Evolutionary conservation across 2,329 filamentous ascomycete genomes (phyloP).

Genomic region (Diaporthe capsici): DNA sequence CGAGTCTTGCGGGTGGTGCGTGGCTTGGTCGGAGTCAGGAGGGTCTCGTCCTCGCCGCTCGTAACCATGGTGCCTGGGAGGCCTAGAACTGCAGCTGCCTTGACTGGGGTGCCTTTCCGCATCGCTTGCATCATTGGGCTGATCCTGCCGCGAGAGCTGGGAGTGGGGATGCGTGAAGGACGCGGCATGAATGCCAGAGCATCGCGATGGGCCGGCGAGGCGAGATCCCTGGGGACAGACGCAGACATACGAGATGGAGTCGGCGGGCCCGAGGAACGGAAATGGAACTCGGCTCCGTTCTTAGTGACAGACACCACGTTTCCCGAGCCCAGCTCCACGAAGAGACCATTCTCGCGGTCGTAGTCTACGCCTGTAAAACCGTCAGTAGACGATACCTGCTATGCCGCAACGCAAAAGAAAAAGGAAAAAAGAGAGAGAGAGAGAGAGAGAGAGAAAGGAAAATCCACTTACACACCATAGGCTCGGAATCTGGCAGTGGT

Average conservation of each 20-base stretch:
- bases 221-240: not conserved
- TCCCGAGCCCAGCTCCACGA: conserved; percentile 39
- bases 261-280: conserved; percentile 2
- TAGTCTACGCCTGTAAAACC: conserved; percentile 22
- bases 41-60: not conserved
- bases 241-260: conserved; percentile 6
- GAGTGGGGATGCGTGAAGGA: conserved; percentile 34
- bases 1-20: not conserved
- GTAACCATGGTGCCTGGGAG: conserved; percentile 18
- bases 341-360: conserved; percentile 32
- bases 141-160: not conserved
- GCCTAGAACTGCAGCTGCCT: conserved; percentile 37
- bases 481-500: conserved; percentile 39
- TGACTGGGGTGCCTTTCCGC: conserved; percentile 35
- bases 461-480: conserved; percentile 36
- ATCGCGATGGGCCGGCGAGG: not conserved
- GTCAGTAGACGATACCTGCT: not conserved
- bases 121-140: conserved; percentile 35
- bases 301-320: conserved; percentile 35
- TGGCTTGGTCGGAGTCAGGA: conserved; percentile 22
- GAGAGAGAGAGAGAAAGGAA: not conserved
- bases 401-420: not conserved
- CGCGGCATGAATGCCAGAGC: not conserved
- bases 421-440: not conserved
- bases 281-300: conserved; percentile 26